Evolutionary conservation across 768 basidiomycete species (phyloP).

Genomic region (Trametes punicea): DNA sequence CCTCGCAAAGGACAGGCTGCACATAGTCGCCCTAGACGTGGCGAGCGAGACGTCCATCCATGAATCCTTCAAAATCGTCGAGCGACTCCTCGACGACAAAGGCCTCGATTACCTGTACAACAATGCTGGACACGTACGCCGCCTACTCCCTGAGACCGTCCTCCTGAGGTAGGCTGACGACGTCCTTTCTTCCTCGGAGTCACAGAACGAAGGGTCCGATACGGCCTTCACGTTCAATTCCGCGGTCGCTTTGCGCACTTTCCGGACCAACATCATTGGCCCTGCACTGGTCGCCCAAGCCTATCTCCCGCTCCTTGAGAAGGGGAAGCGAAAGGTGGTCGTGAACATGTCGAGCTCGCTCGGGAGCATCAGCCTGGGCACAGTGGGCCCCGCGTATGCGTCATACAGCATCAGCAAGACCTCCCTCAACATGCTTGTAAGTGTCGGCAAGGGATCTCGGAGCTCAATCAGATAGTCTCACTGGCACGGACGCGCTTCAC

Average conservation of each 20-base stretch:
- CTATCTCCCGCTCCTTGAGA: constrained; percentile 34
- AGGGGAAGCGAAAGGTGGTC: constrained; percentile 30
- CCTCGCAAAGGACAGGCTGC: constrained; percentile 29
- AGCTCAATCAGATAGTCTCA: background rate
- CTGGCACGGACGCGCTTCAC: background rate
- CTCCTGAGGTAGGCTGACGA: background rate
- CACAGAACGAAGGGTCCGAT: background rate
- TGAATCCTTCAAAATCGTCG: constrained; percentile 22
- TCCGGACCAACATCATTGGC: constrained; percentile 34
- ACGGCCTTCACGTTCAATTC: constrained; percentile 22
- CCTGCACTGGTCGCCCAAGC: constrained; percentile 33
- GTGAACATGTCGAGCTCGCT: constrained; percentile 34
- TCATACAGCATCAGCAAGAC: constrained; percentile 36
- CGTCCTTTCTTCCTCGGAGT: background rate
- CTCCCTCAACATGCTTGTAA: constrained; percentile 27
- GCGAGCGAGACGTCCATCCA: constrained; percentile 27
- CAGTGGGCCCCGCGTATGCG: constrained; percentile 22
- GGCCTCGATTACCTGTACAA: constrained; percentile 40
- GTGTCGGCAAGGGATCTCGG: background rate
- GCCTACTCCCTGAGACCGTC: background rate
- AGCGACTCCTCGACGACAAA: constrained; percentile 24
- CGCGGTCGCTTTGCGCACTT: constrained; percentile 22
- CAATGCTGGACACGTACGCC: constrained; percentile 35
- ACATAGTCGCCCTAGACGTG: constrained; percentile 35
- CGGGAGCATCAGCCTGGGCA: constrained; percentile 31